A percentile compares a stretch with the other conserved stretches of the same genome.
Conservation (phyloP, 75 land plant species). For the Sequoiadendron giganteum region DNA sequence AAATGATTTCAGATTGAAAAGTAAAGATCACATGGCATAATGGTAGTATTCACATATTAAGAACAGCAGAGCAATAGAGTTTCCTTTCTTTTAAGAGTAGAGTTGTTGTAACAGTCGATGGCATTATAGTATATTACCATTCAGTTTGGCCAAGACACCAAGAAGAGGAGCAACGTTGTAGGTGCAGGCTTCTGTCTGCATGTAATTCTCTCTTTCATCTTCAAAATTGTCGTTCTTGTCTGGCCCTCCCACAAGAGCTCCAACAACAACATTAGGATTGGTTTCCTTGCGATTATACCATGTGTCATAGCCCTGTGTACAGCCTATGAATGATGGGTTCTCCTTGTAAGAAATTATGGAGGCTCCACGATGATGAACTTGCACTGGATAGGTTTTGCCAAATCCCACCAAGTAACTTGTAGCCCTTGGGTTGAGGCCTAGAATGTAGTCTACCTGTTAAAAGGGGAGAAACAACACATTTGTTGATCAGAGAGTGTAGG, state of each 20-base stretch:
- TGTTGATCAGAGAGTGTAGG: not conserved
- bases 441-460: constrained; percentile 48
- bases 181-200: constrained; percentile 68
- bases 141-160: constrained; percentile 66
- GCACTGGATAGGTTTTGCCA: constrained; percentile 36
- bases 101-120: too few species aligned
- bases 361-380: constrained; percentile 56
- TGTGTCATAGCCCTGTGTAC: constrained; percentile 62
- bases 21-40: too few species aligned
- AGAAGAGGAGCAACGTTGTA: constrained; percentile 73
- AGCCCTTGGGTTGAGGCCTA: constrained; percentile 51
- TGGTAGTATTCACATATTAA: too few species aligned
- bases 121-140: not conserved
- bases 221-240: constrained; percentile 46
- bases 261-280: constrained; percentile 71
- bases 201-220: constrained; percentile 51
- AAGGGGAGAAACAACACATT: constrained; percentile 16
- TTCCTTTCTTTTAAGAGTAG: too few species aligned
- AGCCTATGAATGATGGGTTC: constrained; percentile 51
- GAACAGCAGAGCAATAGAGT: too few species aligned
- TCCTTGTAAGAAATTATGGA: constrained; percentile 56
- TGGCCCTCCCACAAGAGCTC: constrained; percentile 82
- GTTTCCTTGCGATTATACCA: constrained; percentile 47
- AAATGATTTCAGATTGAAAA: too few species aligned
- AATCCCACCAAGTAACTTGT: constrained; percentile 55